Base-by-base conservation (phyloP, 192 early-diverging fungal species). In the Podila verticillata region DNA sequence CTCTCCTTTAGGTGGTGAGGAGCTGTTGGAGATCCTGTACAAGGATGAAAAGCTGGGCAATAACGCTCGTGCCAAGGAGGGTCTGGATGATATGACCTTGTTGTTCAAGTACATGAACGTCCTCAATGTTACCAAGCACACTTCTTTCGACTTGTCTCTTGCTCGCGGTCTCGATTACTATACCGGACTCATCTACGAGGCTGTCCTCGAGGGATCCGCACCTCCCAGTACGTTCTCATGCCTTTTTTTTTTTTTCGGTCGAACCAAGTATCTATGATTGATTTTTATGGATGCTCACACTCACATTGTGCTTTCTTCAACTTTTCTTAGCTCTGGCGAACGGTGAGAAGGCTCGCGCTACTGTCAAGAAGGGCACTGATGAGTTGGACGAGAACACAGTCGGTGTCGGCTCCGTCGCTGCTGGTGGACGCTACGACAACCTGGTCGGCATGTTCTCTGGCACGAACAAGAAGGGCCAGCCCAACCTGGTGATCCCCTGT, bases 101-200 rank as follows among this genome's bases (percentile, higher is more conserved):
- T 87, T 99, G 58, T 93, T 98, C 72, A 85, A 83, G 61, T 99
- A 96, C 84, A 86, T 97, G 35, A 87, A 88, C n/a, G 82, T 96
- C 31, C 93, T 96, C 71, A 87, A 87, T 19, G 89, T 98, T 15
- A 68, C 86, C 10, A 85, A 90, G 30, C 47, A 88, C 84, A 90
- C 97, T 48, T 93, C 92, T 4, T 97, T 99, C 75, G 98, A 99
- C 81, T 88, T 99, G 65, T 93, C 92, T 62, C 87, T 99, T 74
- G 98, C 97, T n/a, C 91, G 98, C 48, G 98, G 98, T 31, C 79
- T 99, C 48, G 98, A 99, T 80, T 99, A 99, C 83, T 99, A 99
- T 86, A 99, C 98, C 47, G 98, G 98, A 30, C 91, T 98, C 59
- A 99, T 99, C 75, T 99, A 98, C 82, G 98, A 99, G 81, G 98